These are phyloP conservation scores for Globisporangium spiculum DNA, from an alignment of 352 stramenopile species.

Conservation along the genomic window DNA sequence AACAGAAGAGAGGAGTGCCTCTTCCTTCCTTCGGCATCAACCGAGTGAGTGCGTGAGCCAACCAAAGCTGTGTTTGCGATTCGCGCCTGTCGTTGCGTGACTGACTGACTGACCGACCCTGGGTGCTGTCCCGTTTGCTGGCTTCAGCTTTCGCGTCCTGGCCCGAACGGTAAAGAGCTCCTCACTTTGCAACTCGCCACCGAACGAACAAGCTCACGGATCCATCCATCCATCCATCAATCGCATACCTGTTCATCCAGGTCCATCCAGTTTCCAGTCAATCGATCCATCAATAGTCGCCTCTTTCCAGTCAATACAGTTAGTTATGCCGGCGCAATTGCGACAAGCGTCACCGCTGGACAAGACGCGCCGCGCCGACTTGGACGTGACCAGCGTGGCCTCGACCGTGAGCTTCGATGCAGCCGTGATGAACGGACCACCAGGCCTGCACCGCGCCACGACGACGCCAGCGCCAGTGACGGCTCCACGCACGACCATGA, in stretches of 20 bases:
- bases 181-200: slow-evolving; percentile 3
- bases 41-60: no score
- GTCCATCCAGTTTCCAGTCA: not conserved
- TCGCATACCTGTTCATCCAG: not conserved
- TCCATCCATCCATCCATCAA: not conserved
- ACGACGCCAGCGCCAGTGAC: not conserved
- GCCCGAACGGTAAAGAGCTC: not conserved
- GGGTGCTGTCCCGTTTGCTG: no score
- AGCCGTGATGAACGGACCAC: not conserved
- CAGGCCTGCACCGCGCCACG: not conserved
- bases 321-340: not conserved
- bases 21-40: no score
- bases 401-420: not conserved
- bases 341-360: slow-evolving; percentile 1
- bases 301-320: not conserved
- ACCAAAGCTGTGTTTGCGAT: no score
- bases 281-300: not conserved
- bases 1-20: no score
- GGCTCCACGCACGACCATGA: not conserved
- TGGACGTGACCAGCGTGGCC: not conserved
- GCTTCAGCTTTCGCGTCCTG: no score
- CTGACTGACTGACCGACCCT: no score
- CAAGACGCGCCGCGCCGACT: not conserved
- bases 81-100: no score
- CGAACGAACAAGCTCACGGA: not conserved